Evolutionary conservation across 257 asterid species (phyloP), one percentile per base, ranked within the genome.

Genomic region (Hygrophila difformis): DNA sequence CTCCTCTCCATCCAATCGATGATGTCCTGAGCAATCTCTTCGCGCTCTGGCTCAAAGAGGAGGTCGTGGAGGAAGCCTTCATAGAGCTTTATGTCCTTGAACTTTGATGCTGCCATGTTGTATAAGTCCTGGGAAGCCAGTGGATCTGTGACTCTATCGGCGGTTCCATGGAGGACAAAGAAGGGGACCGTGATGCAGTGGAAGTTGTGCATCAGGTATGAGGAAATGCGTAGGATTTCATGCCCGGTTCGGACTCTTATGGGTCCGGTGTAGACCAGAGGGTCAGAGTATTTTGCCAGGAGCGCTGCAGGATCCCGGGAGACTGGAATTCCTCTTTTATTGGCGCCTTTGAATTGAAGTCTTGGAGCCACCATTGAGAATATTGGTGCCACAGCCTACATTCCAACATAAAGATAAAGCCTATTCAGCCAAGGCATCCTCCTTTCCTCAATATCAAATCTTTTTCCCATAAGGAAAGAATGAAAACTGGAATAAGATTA

Each of bases 321-420:
- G 54, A 91, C 99, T 12, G 99, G 96, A 42, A 91, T 82, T 39
- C 99, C 99, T 58, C 94, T 74, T 59, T 80, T 91, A 71, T 91
- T 87, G 24, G 99, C 93, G 52, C 99, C 99, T 75, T 86, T 91
- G 78, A 91, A 91, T 65, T 86, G 99, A 67, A 80, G 76, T 69
- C 92, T 82, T 46, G 99, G 99, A 57, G 72, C 96, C 53, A 91
- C 89, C 67, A 91, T 59, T 6, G 96, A 86, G 47, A 91, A 86
- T 38, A 91, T 59, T 36, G 97, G 99, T 15, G 99, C 96, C 48
- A 91, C 82, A 16, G 95, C 97, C 99, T 91, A 60, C 49, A 60
- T 1, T 45, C 20, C 26, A 33, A 51, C 16, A 41, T 16, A 11
- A 34, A 11, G 11, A 13, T n/a, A n/a, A n/a, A n/a, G n/a, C n/a